Percentiles rank a stretch among this genome's conserved stretches.
These are phyloP conservation scores for Curvularia verruculosa DNA, from an alignment of 2,329 filamentous ascomycete species.

Conservation along the genomic window DNA sequence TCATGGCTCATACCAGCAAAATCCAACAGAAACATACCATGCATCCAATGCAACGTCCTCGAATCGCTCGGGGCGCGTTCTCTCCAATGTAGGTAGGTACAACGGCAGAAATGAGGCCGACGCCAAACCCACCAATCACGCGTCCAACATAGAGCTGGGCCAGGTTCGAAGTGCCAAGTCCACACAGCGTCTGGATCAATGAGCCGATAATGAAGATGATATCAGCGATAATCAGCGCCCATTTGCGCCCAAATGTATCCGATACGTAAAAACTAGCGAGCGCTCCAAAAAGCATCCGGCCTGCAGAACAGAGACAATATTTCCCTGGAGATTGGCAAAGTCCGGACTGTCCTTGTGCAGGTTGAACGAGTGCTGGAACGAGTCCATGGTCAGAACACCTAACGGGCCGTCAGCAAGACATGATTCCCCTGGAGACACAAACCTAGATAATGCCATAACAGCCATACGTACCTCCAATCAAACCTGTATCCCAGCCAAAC, in stretches of 20 bases:
- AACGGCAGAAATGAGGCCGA: slow-evolving; percentile 52
- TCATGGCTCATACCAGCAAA: background rate
- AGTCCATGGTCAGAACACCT: slow-evolving; percentile 52
- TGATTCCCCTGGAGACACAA: too few relatives aligned
- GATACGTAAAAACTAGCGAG: slow-evolving; percentile 51
- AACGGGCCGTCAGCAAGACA: background rate
- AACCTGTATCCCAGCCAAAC: slow-evolving; percentile 48
- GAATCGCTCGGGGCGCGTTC: slow-evolving; percentile 52
- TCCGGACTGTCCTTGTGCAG: slow-evolving; percentile 40
- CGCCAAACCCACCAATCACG: slow-evolving; percentile 54
- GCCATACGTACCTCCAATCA: slow-evolving; percentile 35
- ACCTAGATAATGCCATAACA: background rate
- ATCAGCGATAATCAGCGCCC: slow-evolving; percentile 51
- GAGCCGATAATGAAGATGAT: slow-evolving; percentile 53
- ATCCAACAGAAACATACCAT: slow-evolving; percentile 22
- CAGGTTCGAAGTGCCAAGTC: slow-evolving; percentile 42
- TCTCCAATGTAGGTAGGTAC: slow-evolving; percentile 55
- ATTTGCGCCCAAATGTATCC: slow-evolving; percentile 51
- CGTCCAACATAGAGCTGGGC: slow-evolving; percentile 52
- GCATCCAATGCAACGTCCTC: slow-evolving; percentile 48
- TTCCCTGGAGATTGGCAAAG: slow-evolving; percentile 52
- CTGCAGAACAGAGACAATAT: slow-evolving; percentile 54
- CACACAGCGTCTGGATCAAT: slow-evolving; percentile 50
- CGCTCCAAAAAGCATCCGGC: slow-evolving; percentile 56
- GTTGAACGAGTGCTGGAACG: slow-evolving; percentile 52